Percentiles rank a stretch among this genome's conserved stretches.
These are phyloP conservation scores for Aspergillus cavernicola DNA, from an alignment of 495 filamentous ascomycete species.

Conservation along the genomic window DNA sequence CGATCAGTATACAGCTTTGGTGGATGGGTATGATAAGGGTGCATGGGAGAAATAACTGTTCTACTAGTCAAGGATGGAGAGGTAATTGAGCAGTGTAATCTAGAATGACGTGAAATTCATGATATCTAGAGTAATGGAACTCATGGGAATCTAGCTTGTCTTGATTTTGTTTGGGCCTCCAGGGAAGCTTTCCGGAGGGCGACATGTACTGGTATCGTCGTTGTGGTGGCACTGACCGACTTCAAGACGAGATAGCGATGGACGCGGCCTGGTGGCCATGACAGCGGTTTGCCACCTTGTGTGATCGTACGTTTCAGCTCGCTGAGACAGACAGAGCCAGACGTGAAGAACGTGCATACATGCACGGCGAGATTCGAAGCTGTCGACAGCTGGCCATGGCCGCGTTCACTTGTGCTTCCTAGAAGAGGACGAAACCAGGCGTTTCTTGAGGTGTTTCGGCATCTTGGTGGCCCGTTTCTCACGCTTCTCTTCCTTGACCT, in stretches of 20 bases:
- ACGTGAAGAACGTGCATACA: background rate
- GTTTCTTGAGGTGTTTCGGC: constrained; percentile 89
- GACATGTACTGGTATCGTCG: too few relatives aligned
- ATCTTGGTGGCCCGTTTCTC: constrained; percentile 92
- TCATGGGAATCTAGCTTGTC: too few relatives aligned
- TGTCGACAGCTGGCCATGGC: too few relatives aligned
- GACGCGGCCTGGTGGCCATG: too few relatives aligned
- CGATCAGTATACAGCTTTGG: constrained; percentile 48
- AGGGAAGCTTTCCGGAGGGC: too few relatives aligned
- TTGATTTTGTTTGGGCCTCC: too few relatives aligned
- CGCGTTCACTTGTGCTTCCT: constrained; percentile 44
- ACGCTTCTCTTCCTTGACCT: constrained; percentile 91
- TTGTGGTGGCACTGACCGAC: too few relatives aligned
- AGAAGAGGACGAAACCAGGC: constrained; percentile 37
- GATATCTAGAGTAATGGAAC: too few relatives aligned
- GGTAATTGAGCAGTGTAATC: background rate
- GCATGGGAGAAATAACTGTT: constrained; percentile 7
- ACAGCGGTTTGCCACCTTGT: too few relatives aligned
- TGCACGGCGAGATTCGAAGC: background rate
- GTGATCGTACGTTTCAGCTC: background rate
- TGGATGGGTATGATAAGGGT: constrained; percentile 53
- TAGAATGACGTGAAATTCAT: too few relatives aligned
- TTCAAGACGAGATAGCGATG: too few relatives aligned
- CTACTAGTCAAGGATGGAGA: background rate
- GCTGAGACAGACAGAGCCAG: background rate